Conservation (phyloP, 768 basidiomycete genomes). For the Mycena olivaceomarginata region DNA sequence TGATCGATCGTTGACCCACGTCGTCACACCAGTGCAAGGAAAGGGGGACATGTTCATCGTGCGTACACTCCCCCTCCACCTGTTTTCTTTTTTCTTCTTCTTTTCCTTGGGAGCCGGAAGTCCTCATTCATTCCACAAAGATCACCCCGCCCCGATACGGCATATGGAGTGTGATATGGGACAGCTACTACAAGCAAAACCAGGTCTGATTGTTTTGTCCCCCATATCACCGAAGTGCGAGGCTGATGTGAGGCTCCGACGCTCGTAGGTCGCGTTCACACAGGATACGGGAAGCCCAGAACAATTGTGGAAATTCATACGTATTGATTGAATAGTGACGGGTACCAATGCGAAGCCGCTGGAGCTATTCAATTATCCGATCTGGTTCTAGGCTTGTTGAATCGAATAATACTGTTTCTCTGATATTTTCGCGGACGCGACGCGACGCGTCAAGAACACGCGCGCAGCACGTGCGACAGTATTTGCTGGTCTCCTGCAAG, state of each 20-base stretch:
- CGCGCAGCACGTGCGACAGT: no score
- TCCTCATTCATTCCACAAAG: neutral
- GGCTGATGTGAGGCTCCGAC: neutral
- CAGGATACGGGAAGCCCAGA: neutral
- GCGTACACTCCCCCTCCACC: neutral
- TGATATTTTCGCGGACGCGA: neutral
- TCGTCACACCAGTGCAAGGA: slow-evolving; percentile 1
- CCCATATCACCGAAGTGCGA: neutral
- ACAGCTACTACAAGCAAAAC: neutral
- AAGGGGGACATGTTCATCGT: neutral
- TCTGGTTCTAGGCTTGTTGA: neutral
- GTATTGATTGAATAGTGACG: neutral
- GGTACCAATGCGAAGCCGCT: neutral
- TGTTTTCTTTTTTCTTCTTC: neutral
- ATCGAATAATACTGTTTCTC: neutral
- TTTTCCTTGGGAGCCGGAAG: neutral
- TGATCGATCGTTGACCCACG: neutral
- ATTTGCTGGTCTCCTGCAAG: neutral
- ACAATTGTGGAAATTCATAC: slow-evolving; percentile 7
- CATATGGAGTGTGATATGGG: neutral
- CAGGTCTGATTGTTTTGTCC: slow-evolving; percentile 11
- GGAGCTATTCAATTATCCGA: neutral
- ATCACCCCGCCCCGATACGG: neutral
- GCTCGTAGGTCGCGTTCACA: neutral
- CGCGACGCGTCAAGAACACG: neutral